These are phyloP conservation scores for Chaetoscypha palmicola DNA, from an alignment of 2,329 filamentous ascomycete species.

Conservation along the genomic window DNA sequence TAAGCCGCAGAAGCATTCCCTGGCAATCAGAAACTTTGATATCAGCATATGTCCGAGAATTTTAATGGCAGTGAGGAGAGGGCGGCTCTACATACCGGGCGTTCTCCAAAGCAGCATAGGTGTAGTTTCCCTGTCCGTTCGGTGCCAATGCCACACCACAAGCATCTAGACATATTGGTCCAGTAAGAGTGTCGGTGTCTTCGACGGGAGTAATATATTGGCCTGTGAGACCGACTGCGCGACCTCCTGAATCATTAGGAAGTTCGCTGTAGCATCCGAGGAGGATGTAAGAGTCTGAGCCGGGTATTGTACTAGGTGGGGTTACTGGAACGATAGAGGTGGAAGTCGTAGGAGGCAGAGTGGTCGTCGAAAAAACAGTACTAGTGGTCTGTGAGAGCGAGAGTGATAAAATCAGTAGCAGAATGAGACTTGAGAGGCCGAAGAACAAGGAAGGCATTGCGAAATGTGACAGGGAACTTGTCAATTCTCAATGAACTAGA, in stretches of 20 bases:
- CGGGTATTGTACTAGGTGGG: not conserved
- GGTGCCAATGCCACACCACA: constrained; percentile 7
- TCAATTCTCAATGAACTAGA: no score
- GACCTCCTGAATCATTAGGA: not conserved
- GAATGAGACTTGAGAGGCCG: no score
- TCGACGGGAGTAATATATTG: constrained; percentile 12
- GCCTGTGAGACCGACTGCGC: constrained; percentile 10
- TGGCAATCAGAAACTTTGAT: not conserved
- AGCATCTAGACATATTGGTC: constrained; percentile 14
- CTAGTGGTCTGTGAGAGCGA: not conserved
- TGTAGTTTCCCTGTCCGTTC: constrained; percentile 8
- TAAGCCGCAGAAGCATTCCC: constrained; percentile 16
- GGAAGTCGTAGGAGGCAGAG: not conserved
- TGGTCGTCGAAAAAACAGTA: not conserved
- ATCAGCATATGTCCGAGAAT: not conserved
- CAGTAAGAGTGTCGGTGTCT: constrained; percentile 10
- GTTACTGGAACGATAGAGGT: not conserved
- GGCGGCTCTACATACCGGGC: constrained; percentile 11
- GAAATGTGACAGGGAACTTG: no score
- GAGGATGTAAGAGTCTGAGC: constrained; percentile 6
- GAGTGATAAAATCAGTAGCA: not conserved
- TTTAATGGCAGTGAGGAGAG: no score
- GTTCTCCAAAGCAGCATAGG: constrained; percentile 16
- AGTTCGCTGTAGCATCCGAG: constrained; percentile 19
- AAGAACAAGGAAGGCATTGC: no score